These are phyloP conservation scores for Tritrichomonas musculus DNA, from an alignment of 208 protist species.

Conservation along the genomic window DNA sequence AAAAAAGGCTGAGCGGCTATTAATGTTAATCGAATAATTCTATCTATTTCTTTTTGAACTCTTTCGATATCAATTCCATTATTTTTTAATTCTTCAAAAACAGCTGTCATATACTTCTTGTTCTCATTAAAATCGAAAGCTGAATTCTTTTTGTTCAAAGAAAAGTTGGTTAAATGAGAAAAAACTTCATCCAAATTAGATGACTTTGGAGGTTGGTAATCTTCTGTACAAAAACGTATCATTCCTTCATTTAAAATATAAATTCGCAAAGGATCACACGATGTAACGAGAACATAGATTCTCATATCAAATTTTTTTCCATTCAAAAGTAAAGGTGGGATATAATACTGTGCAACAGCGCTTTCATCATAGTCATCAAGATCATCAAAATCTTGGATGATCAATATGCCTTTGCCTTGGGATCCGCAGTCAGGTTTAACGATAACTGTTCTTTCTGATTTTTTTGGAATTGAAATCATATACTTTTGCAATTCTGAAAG, in stretches of 20 bases:
- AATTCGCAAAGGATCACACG: slow-evolving; percentile 35
- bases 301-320: slow-evolving; percentile 49
- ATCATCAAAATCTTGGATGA: neutral
- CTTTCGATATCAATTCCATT: neutral
- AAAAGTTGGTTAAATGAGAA: slow-evolving; percentile 5
- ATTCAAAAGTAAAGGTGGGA: slow-evolving; percentile 41
- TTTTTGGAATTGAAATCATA: slow-evolving; percentile 1
- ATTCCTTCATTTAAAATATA: slow-evolving; percentile 41
- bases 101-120: neutral
- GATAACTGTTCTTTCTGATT: neutral
- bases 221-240: slow-evolving; percentile 36
- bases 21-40: neutral
- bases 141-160: slow-evolving; percentile 30
- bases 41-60: neutral
- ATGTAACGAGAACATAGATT: slow-evolving; percentile 46
- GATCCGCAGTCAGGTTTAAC: slow-evolving; percentile 32
- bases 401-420: slow-evolving; percentile 26
- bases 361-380: neutral
- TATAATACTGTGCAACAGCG: slow-evolving; percentile 42
- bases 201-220: neutral
- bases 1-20: neutral
- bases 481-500: neutral
- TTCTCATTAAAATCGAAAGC: neutral
- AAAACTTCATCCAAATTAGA: slow-evolving; percentile 28
- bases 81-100: neutral